Conservation (phyloP, 1,284 basidiomycete species). For the Malassezia slooffiae region DNA sequence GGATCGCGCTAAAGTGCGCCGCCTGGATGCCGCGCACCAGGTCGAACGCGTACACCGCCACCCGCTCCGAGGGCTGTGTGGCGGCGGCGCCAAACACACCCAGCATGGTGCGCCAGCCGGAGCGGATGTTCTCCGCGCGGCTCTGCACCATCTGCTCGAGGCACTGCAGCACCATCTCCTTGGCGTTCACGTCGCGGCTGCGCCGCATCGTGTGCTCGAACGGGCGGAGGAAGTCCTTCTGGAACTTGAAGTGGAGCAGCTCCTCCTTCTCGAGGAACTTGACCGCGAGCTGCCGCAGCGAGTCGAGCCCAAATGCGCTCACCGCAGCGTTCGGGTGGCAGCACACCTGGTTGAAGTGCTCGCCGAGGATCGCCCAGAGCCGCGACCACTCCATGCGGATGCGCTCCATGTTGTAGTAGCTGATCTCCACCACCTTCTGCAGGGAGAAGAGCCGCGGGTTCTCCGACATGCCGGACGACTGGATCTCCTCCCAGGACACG, state of each 20-base stretch:
- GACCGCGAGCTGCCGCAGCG: slow-evolving; percentile 95
- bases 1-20: slow-evolving; percentile 80
- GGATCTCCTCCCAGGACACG: slow-evolving; percentile 99
- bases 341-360: slow-evolving; percentile 98
- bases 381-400: slow-evolving; percentile 98
- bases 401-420: slow-evolving; percentile 98
- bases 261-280: slow-evolving; percentile 98
- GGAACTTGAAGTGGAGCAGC: slow-evolving; percentile 94
- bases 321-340: slow-evolving; percentile 96
- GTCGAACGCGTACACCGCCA: slow-evolving; percentile 89
- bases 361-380: slow-evolving; percentile 93
- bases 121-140: slow-evolving; percentile 84
- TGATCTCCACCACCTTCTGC: slow-evolving; percentile 97
- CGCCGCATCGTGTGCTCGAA: slow-evolving; percentile 98
- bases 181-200: slow-evolving; percentile 84
- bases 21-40: slow-evolving; percentile 82
- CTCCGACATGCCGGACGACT: slow-evolving; percentile 76
- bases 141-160: slow-evolving; percentile 98
- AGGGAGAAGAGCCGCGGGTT: slow-evolving; percentile 91
- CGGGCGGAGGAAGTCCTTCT: slow-evolving; percentile 96
- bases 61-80: slow-evolving; percentile 82
- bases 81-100: slow-evolving; percentile 93
- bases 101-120: slow-evolving; percentile 99
- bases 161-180: slow-evolving; percentile 97
- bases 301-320: slow-evolving; percentile 91